Base-by-base conservation (phyloP, 805 yeast genomes). In the Candida golubevii region DNA sequence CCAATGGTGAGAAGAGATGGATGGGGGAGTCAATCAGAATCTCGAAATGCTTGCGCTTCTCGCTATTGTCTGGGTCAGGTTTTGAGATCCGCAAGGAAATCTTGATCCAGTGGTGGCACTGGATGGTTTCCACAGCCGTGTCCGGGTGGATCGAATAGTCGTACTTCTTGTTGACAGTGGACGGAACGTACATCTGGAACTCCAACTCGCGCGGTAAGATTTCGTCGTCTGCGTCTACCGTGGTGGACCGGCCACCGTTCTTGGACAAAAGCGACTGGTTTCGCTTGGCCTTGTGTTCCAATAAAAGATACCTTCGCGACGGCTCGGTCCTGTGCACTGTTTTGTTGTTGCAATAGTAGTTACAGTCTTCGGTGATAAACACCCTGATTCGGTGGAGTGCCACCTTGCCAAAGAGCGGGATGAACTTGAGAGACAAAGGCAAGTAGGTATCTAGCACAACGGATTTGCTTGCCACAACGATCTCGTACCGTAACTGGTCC, bases 41-140 rank as follows among this genome's bases (percentile, higher is more conserved):
- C 67, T 93, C 99, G 60, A 85, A 93, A 60, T 89, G 97, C 60
- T 90, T 93, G 37, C 95, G 72, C 59, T 87, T 87, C 13, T 55
- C 72, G 3, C 68, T 62, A 36, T 69, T 65, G 1, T 73, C 71
- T 2, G 81, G 77, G 36, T 85, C 82, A n/a, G 73, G 59, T 52
- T 77, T 79, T 6, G 96, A 86, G 33, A 93, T 71, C 41, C 98
- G 69, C 41, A 93, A 66, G 50, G 95, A 85, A 12, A 93, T 77
- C 65, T 93, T 93, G 56, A 93, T 82, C 97, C 99, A 93, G 66
- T 93, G 99, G 57, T 87, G 91, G 7, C 93, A 77, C 65, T 88
- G 90, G 49, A 93, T 88, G 54, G 81, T 82, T 23, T 77, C 79
- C 54, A 76, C 83, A 3, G 87, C 79, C 0, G 97, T 87, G 63